A percentile compares a stretch with the other conserved stretches of the same genome.
Evolutionary conservation across 305 asterid species (phyloP).

Genomic region (Salvia sclarea): DNA sequence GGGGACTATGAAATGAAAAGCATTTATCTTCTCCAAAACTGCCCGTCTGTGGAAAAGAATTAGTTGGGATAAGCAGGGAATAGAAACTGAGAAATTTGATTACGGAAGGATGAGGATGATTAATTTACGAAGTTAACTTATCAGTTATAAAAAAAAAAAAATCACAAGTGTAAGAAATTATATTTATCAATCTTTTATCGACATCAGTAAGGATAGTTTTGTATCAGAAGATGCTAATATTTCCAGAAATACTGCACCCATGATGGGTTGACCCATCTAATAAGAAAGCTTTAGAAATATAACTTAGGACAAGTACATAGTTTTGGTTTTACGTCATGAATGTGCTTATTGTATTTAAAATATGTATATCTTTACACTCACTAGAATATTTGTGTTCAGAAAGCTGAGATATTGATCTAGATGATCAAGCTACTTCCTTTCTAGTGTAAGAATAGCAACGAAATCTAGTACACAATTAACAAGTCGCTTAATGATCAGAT

Average conservation of each 20-base stretch:
- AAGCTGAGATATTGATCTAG: neutral
- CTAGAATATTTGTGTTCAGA: neutral
- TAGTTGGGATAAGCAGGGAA: constrained; percentile 25
- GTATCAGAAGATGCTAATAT: neutral
- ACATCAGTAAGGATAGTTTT: neutral
- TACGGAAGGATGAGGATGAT: neutral
- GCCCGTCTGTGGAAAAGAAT: constrained; percentile 57
- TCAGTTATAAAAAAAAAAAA: neutral
- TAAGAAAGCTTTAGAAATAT: neutral
- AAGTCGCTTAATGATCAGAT: neutral
- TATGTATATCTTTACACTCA: neutral
- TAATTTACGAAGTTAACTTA: neutral
- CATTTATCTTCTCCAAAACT: constrained; percentile 68
- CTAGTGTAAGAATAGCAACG: neutral
- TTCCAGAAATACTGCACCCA: neutral
- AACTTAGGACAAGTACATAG: neutral
- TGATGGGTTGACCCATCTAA: too few species aligned
- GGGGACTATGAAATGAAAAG: constrained; percentile 69
- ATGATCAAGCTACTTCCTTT: constrained; percentile 8
- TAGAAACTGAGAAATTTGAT: constrained; percentile 5
- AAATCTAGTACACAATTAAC: neutral
- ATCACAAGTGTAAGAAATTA: too few species aligned
- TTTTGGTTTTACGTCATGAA: neutral
- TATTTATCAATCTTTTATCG: too few species aligned
- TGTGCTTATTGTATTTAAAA: neutral